Evolutionary conservation across 2,329 filamentous ascomycete species (phyloP), one percentile per base, ranked within the genome.

Genomic region (Lasiodiplodia sp.): DNA sequence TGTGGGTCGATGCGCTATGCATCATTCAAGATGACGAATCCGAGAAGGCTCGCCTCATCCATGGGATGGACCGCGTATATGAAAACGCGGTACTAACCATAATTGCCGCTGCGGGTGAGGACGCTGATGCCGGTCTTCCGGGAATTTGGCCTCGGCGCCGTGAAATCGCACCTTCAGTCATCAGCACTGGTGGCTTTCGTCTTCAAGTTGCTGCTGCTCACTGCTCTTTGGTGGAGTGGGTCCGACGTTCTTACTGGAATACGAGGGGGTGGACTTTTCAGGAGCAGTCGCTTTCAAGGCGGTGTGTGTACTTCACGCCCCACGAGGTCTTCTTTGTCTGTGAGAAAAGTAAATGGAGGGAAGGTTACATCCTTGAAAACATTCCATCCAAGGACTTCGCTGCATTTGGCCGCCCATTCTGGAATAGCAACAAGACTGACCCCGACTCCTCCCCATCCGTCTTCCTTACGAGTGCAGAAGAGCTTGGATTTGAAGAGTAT

Each of bases 1-100:
- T 69, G 4, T 69, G 60, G 68, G 40, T 69, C 7, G 62, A 69
- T 49, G 68, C 68, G 5, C n/a, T 69, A 5, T 69, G 68, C 31
- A 69, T 69, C 18, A 51, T 69, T 2, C 68, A 69, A 49, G 63
- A 69, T 25, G 63, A 66, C 23, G 47, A 21, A 7, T 28, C 56
- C 4, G 47, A 56, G 4, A 67, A 58, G 40, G 16, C 10, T 18
- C 28, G 51, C 18, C 44, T 56, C 3, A 67, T 67, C 16, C 28
- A 40, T 10, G n/a, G 38, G 0, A 67, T 67, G 66, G 55, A 60
- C 25, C 23, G 28, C 2, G 40, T 67, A 18, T 67, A 67, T 28
- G 14, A 40, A 2, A 60, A 49, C 12, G 25, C 66, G 2, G n/a
- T n/a, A 0, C 14, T 60, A 12, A 67, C 66, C 4, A 44, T 67